Conservation (phyloP, 352 stramenopile species). For the Phytophthora palmivora region DNA sequence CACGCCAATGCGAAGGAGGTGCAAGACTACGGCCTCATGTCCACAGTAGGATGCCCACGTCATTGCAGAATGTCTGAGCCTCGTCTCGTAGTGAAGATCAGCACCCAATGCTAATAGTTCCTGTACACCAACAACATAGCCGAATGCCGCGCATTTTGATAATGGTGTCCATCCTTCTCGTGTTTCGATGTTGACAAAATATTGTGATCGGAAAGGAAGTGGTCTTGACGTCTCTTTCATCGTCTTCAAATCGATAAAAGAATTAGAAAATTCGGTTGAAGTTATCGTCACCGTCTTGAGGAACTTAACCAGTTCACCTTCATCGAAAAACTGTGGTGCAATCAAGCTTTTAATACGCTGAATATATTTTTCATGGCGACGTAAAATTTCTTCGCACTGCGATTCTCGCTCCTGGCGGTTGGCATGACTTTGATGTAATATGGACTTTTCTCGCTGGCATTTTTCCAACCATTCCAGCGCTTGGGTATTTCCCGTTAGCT, state of each 20-base stretch:
- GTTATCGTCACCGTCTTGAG: conserved; percentile 34
- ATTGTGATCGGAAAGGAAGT: conserved; percentile 33
- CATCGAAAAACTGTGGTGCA: conserved; percentile 46
- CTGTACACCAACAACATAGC: conserved; percentile 42
- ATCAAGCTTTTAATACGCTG: conserved; percentile 40
- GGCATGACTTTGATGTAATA: conserved; percentile 42
- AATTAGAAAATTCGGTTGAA: conserved; percentile 23
- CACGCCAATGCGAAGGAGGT: conserved; percentile 52
- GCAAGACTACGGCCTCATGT: conserved; percentile 64
- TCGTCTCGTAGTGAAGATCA: conserved; percentile 54
- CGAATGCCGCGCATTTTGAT: conserved; percentile 66
- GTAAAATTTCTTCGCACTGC: conserved; percentile 48
- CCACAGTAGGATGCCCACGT: conserved; percentile 82
- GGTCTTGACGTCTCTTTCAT: background rate
- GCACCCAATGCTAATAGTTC: conserved; percentile 57
- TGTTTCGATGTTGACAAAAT: conserved; percentile 65
- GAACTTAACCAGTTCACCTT: conserved; percentile 46
- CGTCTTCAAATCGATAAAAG: conserved; percentile 31
- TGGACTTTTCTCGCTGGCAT: conserved; percentile 40
- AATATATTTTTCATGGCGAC: conserved; percentile 44
- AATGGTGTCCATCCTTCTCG: conserved; percentile 74
- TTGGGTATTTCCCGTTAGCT: conserved; percentile 47
- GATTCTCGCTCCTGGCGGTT: conserved; percentile 44
- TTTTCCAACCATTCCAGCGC: conserved; percentile 47
- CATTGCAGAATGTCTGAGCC: conserved; percentile 70